Evolutionary conservation across 2,329 filamentous ascomycete species (phyloP).

Genomic region (Diaporthe eres): DNA sequence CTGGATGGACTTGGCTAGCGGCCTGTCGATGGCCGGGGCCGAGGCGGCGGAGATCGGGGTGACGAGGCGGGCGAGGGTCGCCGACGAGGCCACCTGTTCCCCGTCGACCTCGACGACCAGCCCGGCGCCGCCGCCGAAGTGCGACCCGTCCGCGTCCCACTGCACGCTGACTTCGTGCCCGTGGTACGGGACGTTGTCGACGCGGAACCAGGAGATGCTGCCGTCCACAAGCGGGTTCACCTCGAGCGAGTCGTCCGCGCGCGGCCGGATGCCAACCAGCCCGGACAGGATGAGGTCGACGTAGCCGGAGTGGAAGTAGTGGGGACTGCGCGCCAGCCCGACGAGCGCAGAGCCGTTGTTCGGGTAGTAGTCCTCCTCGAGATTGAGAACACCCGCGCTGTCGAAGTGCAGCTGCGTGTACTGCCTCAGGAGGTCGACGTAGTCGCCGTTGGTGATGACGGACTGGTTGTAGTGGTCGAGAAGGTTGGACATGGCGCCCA

Average conservation of each 20-base stretch:
- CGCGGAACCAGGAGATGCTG: slow-evolving; percentile 56
- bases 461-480: slow-evolving; percentile 56
- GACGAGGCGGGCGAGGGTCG: slow-evolving; percentile 47
- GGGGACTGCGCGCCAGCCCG: slow-evolving; percentile 56
- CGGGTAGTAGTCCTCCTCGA: slow-evolving; percentile 60
- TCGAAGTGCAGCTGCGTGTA: slow-evolving; percentile 59
- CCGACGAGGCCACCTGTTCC: slow-evolving; percentile 49
- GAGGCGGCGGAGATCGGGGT: slow-evolving; percentile 27
- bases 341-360: slow-evolving; percentile 58
- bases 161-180: slow-evolving; percentile 57
- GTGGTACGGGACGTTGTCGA: slow-evolving; percentile 57
- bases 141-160: slow-evolving; percentile 55
- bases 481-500: slow-evolving; percentile 57
- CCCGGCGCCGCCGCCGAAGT: slow-evolving; percentile 47
- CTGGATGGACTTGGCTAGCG: slow-evolving; percentile 54
- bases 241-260: slow-evolving; percentile 54
- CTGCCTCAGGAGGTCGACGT: slow-evolving; percentile 52
- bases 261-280: slow-evolving; percentile 57
- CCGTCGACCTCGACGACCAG: slow-evolving; percentile 54
- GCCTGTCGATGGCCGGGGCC: slow-evolving; percentile 48
- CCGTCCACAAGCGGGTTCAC: slow-evolving; percentile 55
- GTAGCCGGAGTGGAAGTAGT: slow-evolving; percentile 62
- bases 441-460: slow-evolving; percentile 51
- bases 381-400: slow-evolving; percentile 50
- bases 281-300: slow-evolving; percentile 57